Conservation (phyloP, 805 yeast genomes). For the Candida maris region DNA sequence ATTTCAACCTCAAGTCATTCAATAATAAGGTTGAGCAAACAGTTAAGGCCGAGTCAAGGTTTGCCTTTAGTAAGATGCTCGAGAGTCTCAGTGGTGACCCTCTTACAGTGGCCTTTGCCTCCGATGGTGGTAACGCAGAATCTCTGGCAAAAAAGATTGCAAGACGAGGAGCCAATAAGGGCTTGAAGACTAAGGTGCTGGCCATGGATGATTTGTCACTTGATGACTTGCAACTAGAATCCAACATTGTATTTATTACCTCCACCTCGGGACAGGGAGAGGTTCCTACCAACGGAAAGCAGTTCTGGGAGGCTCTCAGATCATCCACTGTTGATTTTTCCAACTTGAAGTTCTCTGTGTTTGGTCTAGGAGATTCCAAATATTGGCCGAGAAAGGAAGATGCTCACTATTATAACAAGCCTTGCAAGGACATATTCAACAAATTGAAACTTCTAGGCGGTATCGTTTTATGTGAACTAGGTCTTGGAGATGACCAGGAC, state of each 20-base stretch:
- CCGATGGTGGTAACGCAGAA: conserved; percentile 90
- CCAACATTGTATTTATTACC: conserved; percentile 62
- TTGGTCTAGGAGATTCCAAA: conserved; percentile 77
- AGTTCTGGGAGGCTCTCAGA: conserved; percentile 70
- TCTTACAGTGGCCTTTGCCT: conserved; percentile 77
- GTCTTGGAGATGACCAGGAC: conserved; percentile 95
- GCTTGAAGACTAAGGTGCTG: conserved; percentile 60
- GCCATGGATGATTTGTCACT: conserved; percentile 70
- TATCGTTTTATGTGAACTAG: conserved; percentile 65
- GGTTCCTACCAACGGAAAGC: conserved; percentile 78
- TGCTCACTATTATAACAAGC: conserved; percentile 89
- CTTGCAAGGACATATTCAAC: conserved; percentile 67
- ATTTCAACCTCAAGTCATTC: conserved; percentile 70
- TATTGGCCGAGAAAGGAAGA: conserved; percentile 99
- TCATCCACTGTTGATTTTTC: conserved; percentile 64
- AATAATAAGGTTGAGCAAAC: conserved; percentile 58
- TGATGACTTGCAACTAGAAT: conserved; percentile 71
- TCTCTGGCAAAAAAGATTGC: conserved; percentile 74
- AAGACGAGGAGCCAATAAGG: conserved; percentile 76
- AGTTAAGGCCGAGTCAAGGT: conserved; percentile 54
- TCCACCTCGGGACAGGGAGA: conserved; percentile 88
- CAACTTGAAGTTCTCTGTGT: conserved; percentile 53
- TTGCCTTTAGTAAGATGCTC: conserved; percentile 69
- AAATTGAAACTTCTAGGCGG: conserved; percentile 72
- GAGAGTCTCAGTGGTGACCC: conserved; percentile 94